Percentiles rank a stretch among this genome's conserved stretches.
Conservation (phyloP, 495 filamentous ascomycete species). For the Aspergillus cavernicola region DNA sequence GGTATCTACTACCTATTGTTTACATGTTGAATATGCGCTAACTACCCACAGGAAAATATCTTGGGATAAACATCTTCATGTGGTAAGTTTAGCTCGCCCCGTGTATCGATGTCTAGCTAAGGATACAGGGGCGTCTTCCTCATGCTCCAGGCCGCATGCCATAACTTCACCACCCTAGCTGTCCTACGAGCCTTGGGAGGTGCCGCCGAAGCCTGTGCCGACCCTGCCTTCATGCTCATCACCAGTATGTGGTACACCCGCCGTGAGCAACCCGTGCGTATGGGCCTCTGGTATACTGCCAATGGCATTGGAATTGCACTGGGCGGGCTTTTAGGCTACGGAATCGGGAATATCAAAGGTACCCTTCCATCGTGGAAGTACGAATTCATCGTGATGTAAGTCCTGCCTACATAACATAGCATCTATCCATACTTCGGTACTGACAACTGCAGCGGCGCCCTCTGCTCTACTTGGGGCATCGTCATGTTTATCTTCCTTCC, state of each 20-base stretch:
- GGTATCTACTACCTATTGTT: slow-evolving; percentile 23
- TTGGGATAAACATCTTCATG: slow-evolving; percentile 56
- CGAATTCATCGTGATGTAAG: slow-evolving; percentile 48
- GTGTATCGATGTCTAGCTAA: background rate
- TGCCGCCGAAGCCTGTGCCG: slow-evolving; percentile 53
- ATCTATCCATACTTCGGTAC: background rate
- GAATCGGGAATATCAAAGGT: slow-evolving; percentile 52
- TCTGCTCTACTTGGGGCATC: slow-evolving; percentile 54
- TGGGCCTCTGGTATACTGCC: slow-evolving; percentile 58
- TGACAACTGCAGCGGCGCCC: slow-evolving; percentile 35
- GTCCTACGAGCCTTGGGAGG: slow-evolving; percentile 49
- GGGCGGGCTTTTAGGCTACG: slow-evolving; percentile 58
- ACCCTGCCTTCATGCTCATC: slow-evolving; percentile 35
- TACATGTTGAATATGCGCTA: background rate
- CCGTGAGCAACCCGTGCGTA: slow-evolving; percentile 55
- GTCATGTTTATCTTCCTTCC: slow-evolving; percentile 59
- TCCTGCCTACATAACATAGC: background rate
- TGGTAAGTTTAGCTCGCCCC: slow-evolving; percentile 31
- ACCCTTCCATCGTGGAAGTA: slow-evolving; percentile 55
- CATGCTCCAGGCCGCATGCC: slow-evolving; percentile 52
- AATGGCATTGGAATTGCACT: slow-evolving; percentile 57
- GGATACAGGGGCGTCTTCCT: slow-evolving; percentile 46
- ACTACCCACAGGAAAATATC: slow-evolving; percentile 45
- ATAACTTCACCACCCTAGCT: slow-evolving; percentile 51
- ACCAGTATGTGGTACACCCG: slow-evolving; percentile 52